phyloP scores from a whole-genome alignment of 2,329 filamentous ascomycete genomes.

The Botrytis galanthina region DNA sequence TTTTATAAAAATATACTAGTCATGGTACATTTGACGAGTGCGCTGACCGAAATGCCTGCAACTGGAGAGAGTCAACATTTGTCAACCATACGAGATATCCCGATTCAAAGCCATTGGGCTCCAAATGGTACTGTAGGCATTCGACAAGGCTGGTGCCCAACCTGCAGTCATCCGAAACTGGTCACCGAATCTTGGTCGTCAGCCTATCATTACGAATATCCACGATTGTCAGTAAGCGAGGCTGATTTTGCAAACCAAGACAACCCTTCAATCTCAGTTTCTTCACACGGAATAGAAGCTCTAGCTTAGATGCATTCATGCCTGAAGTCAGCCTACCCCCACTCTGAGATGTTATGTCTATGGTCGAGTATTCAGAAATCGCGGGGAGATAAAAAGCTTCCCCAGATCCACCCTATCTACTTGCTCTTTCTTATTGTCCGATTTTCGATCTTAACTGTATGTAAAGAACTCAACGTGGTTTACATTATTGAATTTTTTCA shows the following conservation, averaged over 20 bases:
- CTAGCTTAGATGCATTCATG: not conserved
- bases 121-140: not conserved
- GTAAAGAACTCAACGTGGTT: not conserved
- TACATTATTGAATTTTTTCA: not conserved
- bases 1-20: not conserved
- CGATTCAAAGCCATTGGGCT: conserved; percentile 2
- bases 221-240: conserved; percentile 14
- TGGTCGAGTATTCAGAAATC: not conserved
- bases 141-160: conserved; percentile 13
- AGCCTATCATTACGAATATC: conserved; percentile 8
- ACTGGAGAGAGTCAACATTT: not conserved
- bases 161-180: not conserved
- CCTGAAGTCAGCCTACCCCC: not conserved
- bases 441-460: not conserved
- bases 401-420: not conserved
- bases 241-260: conserved; percentile 19
- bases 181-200: conserved; percentile 19
- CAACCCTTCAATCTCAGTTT: not conserved
- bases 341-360: not conserved
- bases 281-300: not conserved
- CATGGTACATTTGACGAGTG: not conserved
- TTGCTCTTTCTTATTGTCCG: not conserved
- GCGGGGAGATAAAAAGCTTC: not conserved
- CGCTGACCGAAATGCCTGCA: conserved; percentile 13
- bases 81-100: not conserved